Base-by-base conservation (phyloP, 2,329 filamentous ascomycete species). In the Orbilia brochopaga region DNA sequence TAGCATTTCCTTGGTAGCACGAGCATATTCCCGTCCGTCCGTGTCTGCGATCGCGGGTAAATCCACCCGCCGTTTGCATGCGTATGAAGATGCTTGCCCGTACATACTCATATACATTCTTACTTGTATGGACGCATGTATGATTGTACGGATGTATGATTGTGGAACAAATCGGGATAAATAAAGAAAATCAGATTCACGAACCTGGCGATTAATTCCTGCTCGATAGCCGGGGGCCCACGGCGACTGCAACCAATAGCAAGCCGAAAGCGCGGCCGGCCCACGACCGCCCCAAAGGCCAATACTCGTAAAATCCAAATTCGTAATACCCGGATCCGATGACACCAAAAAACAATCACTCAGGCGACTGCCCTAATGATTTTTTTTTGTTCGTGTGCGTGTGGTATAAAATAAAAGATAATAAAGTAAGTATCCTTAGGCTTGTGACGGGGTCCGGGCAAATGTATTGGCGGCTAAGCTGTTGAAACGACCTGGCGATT, bases 231-330 rank as follows among this genome's bases (percentile, higher is more conserved):
- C 37, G 37, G 37, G 11, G 37, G n/a, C 17, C 2, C n/a, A 48
- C n/a, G n/a, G 44, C 44, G 44, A 48, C 19, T 21, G 44, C 44
- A 17, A 48, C 44, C 44, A 48, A 48, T 48, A 19, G 54, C 58
- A 27, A 64, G 59, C 27, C 21, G 42, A 50, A 50, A 70, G 54
- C 59, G 32, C 66, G 58, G 53, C 62, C 56, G 58, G 63, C 65
- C 65, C 65, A 58, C 62, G 65, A 50, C 48, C 55, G 44, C 11
- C 21, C 11, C n/a, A 42, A 51, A 59, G 50, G 48, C 48, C 32
- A 42, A 42, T n/a, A n/a, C n/a, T n/a, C n/a, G n/a, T n/a, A 54
- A 50, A 70, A 63, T 70, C 66, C 66, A 70, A 70, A 70, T 70
- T 52, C 66, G 66, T 70, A 24, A 59, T 59, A 61, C 24, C 42